Percentiles rank a stretch among this genome's conserved stretches.
These are phyloP conservation scores for Clonostachys solani DNA, from an alignment of 2,329 filamentous ascomycete species.

Conservation along the genomic window DNA sequence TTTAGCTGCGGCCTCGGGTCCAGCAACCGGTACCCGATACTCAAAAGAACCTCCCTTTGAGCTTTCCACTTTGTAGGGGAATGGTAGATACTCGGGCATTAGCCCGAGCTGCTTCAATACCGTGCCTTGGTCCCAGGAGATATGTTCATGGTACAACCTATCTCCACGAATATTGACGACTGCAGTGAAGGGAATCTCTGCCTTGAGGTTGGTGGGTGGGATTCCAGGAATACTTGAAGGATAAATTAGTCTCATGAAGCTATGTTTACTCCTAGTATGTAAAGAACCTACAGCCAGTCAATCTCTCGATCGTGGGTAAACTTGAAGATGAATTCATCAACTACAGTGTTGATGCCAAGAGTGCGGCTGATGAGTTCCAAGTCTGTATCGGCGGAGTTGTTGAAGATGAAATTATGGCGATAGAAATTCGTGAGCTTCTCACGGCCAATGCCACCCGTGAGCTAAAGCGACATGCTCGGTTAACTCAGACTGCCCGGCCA, in stretches of 20 bases:
- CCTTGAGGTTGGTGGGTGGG: constrained; percentile 45
- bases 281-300: constrained; percentile 60
- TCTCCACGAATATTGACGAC: constrained; percentile 62
- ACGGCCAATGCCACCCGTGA: constrained; percentile 68
- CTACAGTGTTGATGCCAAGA: constrained; percentile 65
- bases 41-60: constrained; percentile 4
- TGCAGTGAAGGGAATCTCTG: constrained; percentile 56
- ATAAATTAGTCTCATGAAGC: neutral
- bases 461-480: constrained; percentile 13
- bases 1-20: constrained; percentile 22
- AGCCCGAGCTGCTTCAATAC: constrained; percentile 56
- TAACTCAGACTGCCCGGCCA: too few species aligned
- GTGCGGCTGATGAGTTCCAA: constrained; percentile 70
- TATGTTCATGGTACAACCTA: constrained; percentile 61
- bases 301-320: constrained; percentile 60
- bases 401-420: constrained; percentile 69
- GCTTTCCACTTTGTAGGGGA: constrained; percentile 37
- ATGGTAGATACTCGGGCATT: constrained; percentile 55
- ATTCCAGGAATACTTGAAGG: constrained; percentile 34
- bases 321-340: constrained; percentile 66
- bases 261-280: neutral
- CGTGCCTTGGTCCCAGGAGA: constrained; percentile 64
- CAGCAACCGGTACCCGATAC: constrained; percentile 23
- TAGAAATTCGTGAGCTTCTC: constrained; percentile 63
- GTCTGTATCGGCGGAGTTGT: constrained; percentile 62